Evolutionary conservation across 179 eudicot species (phyloP).

Genomic region (Beta lomatogona): DNA sequence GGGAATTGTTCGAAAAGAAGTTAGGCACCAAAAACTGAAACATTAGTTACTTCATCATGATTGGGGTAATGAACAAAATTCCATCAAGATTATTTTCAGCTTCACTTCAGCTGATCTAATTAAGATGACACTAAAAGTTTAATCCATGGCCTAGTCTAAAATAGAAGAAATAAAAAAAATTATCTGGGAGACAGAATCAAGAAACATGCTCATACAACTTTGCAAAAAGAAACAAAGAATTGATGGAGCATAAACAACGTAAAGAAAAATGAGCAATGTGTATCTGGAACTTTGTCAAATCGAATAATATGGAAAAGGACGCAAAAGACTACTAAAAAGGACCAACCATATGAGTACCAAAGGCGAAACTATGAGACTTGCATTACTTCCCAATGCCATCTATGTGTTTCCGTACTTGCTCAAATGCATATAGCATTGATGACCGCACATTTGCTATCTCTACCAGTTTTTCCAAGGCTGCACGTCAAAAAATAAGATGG

Average conservation of each 20-base stretch:
- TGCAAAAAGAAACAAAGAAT: background rate
- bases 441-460: constrained; percentile 80
- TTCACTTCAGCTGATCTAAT: background rate
- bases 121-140: background rate
- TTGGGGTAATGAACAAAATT: background rate
- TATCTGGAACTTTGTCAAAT: background rate
- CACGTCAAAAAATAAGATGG: constrained; percentile 13
- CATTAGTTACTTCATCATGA: background rate
- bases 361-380: background rate
- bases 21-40: background rate
- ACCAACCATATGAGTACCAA: constrained; percentile 24
- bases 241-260: background rate
- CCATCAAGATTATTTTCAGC: background rate
- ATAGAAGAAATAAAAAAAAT: background rate
- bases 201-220: background rate
- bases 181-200: background rate
- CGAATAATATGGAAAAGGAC: background rate
- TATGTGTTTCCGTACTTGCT: constrained; percentile 44
- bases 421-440: constrained; percentile 58
- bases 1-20: background rate
- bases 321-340: background rate
- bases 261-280: background rate
- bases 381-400: constrained; percentile 32
- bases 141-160: background rate
- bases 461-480: constrained; percentile 77